A percentile compares a stretch with the other conserved stretches of the same genome.
phyloP scores from a whole-genome alignment of 768 basidiomycete genomes.

The Boletus vinaceobasis region DNA sequence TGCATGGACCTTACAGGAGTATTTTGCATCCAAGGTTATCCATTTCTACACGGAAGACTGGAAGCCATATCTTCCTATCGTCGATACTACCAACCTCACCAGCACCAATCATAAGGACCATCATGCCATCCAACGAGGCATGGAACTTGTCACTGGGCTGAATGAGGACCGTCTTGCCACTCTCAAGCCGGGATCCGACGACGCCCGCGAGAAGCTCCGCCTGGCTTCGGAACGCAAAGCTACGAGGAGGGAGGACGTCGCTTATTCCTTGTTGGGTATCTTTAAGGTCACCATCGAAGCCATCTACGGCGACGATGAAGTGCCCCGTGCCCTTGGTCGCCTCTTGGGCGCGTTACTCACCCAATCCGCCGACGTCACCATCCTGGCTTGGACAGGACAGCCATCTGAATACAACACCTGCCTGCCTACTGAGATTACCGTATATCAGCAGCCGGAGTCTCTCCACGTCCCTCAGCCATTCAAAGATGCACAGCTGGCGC shows the following conservation, averaged over 20 bases:
- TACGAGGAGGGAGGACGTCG: slow-evolving; percentile 19
- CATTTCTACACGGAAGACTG: too few relatives aligned
- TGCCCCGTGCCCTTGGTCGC: neutral
- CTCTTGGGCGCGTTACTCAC: neutral
- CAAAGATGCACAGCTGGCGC: too few relatives aligned
- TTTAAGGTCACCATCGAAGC: neutral
- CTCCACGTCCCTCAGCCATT: too few relatives aligned
- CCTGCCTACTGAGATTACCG: too few relatives aligned
- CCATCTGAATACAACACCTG: slow-evolving; percentile 22
- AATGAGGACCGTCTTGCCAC: neutral
- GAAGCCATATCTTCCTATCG: slow-evolving; percentile 16
- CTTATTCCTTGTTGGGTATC: slow-evolving; percentile 21
- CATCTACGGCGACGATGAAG: neutral
- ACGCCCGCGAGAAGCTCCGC: slow-evolving; percentile 16
- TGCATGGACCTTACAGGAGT: slow-evolving; percentile 23
- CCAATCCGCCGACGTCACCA: slow-evolving; percentile 14
- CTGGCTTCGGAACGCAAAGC: slow-evolving; percentile 22
- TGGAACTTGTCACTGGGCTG: slow-evolving; percentile 15
- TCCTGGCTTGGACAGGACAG: slow-evolving; percentile 22
- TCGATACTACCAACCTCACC: too few relatives aligned
- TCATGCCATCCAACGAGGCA: slow-evolving; percentile 8
- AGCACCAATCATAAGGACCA: slow-evolving; percentile 12
- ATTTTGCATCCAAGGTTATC: slow-evolving; percentile 19
- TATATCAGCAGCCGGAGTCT: too few relatives aligned
- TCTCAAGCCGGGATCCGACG: slow-evolving; percentile 7